Evolutionary conservation across 805 yeast species (phyloP), one percentile per base, ranked within the genome.

Genomic region (Sugiyamaella valdiviana): DNA sequence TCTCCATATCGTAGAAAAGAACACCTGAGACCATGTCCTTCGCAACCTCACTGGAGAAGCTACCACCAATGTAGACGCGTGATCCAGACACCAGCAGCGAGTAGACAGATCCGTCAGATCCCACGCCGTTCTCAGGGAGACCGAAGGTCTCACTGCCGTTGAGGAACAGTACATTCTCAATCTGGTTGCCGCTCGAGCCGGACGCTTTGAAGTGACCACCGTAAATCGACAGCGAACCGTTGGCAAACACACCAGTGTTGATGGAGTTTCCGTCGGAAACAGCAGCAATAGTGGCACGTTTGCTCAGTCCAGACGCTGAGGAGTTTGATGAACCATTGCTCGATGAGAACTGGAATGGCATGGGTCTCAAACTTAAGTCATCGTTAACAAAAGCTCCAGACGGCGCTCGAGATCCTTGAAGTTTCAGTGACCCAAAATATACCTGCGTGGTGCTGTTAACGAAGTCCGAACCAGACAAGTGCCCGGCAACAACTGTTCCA

Each of bases 141-240:
- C 66, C 63, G 10, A 48, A 48, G 3, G 52, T 54, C 6, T 24
- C 60, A 40, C n/a, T 57, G 22, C 57, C 60, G 56, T 65, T 58
- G 15, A 59, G 49, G 17, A 69, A 51, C 14, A 67, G 53, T 12
- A 70, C 48, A 32, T 65, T 59, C 19, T 52, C 35, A 12, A 63
- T 66, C 6, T 47, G 39, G 0, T 61, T 51, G 9, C 57, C 62
- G 29, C 63, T 58, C 3, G 57, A 57, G 3, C 62, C 53, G 32
- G 61, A 50, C 6, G 71, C 70, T 6, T 58, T 61, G 57, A 82
- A 80, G 2, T 67, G 63, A 17, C 91, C 93, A 6, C 85, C 89
- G 43, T 84, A 64, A 0, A 77, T 75, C 37, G 80, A 66, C 9
- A 74, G 51, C 0, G 80, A 61, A 10, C 68, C 67, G 60, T 85